A percentile compares a stretch with the other conserved stretches of the same genome.
Evolutionary conservation across 2,329 filamentous ascomycete species (phyloP).

Genomic region (Diaporthe sp.): DNA sequence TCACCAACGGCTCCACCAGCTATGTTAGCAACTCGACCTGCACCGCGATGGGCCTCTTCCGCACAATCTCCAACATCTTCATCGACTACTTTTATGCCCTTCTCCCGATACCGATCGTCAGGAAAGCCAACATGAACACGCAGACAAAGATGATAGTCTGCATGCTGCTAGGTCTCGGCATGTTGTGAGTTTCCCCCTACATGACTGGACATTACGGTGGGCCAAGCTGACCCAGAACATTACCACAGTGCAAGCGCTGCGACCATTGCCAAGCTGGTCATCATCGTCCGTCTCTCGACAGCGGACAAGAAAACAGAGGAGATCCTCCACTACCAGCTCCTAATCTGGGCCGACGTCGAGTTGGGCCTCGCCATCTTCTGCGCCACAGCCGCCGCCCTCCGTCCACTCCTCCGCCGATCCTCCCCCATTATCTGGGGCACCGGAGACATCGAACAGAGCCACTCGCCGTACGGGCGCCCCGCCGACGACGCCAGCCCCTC

Average conservation of each 20-base stretch:
- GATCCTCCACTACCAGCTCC: conserved; percentile 43
- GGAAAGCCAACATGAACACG: conserved; percentile 42
- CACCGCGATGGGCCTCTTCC: conserved; percentile 44
- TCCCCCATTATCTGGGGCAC: not conserved
- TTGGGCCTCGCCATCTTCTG: conserved; percentile 39
- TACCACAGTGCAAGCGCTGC: conserved; percentile 44
- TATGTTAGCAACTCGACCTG: conserved; percentile 44
- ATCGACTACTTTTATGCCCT: conserved; percentile 49
- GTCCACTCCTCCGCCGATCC: conserved; percentile 40
- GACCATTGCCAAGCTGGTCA: conserved; percentile 47
- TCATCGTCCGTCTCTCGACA: conserved; percentile 41
- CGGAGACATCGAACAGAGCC: not conserved
- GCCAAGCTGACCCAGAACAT: not conserved
- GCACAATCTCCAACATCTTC: conserved; percentile 46
- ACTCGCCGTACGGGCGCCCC: not conserved
- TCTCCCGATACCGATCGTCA: conserved; percentile 43
- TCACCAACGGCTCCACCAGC: conserved; percentile 41
- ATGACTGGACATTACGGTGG: too few species aligned
- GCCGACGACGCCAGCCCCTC: not conserved
- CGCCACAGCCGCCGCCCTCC: conserved; percentile 43
- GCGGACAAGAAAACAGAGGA: conserved; percentile 38
- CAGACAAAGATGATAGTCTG: conserved; percentile 43
- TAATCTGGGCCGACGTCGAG: conserved; percentile 45
- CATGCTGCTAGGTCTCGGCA: conserved; percentile 44
- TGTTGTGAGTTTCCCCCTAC: conserved; percentile 47